Evolutionary conservation across 2,329 filamentous ascomycete species (phyloP).

Genomic region (Aspergillus neotritici): DNA sequence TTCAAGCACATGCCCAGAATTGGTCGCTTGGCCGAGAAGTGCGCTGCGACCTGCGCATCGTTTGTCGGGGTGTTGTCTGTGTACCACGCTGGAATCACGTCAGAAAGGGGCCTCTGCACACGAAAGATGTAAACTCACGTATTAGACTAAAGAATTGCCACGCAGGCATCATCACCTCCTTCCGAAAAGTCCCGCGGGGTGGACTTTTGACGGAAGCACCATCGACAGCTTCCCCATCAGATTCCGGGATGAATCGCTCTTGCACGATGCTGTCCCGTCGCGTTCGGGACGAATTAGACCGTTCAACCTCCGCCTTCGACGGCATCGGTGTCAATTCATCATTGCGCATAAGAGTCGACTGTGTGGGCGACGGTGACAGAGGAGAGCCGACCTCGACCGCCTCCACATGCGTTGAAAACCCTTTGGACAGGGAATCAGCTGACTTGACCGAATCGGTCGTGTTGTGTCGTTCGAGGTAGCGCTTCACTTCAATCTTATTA

Average conservation of each 20-base stretch:
- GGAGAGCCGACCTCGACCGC: conserved; percentile 37
- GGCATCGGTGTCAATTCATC: conserved; percentile 21
- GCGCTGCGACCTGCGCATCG: conserved; percentile 78
- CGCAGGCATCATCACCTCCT: conserved; percentile 89
- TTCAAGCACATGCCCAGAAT: conserved; percentile 91
- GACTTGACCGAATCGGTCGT: conserved; percentile 47
- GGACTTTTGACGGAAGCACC: conserved; percentile 26
- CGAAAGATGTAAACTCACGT: conserved; percentile 51
- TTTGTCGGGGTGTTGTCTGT: conserved; percentile 59
- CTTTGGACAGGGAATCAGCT: conserved; percentile 34
- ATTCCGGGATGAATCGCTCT: conserved; percentile 39
- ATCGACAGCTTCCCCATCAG: conserved; percentile 36
- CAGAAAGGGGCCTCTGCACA: conserved; percentile 22
- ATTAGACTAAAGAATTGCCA: conserved; percentile 97
- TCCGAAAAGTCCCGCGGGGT: conserved; percentile 48
- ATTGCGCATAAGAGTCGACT: conserved; percentile 17
- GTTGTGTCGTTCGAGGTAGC: conserved; percentile 61
- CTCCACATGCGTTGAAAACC: conserved; percentile 38
- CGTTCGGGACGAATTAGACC: conserved; percentile 19
- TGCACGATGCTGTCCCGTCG: conserved; percentile 41
- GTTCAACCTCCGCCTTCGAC: conserved; percentile 22
- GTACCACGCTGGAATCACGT: conserved; percentile 67
- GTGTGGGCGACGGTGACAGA: conserved; percentile 30
- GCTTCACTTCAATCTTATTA: conserved; percentile 79
- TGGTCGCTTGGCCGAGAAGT: conserved; percentile 75